Conservation (phyloP, 108 stramenopile species). For the Discostella pseudostelligera region DNA sequence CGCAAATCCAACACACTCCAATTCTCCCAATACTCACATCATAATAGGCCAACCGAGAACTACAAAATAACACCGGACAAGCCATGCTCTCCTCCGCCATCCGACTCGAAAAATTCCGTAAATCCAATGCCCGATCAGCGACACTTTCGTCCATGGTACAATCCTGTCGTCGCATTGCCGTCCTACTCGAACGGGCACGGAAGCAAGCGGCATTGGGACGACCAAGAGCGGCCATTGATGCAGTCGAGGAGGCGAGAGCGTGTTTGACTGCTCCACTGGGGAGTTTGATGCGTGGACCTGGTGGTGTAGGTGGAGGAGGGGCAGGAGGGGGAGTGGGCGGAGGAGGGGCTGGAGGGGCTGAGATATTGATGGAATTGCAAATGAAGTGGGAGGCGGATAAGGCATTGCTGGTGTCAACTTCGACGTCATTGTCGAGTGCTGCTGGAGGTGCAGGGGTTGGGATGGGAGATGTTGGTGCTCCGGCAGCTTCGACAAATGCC, state of each 20-base stretch:
- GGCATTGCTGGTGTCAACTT: background rate
- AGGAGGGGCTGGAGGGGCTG: constrained; percentile 20
- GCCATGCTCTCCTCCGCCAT: constrained; percentile 63
- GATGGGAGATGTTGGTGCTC: too few relatives aligned
- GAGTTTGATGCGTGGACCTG: constrained; percentile 52
- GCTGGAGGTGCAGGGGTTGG: background rate
- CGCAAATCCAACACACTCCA: too few relatives aligned
- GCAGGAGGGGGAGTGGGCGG: too few relatives aligned
- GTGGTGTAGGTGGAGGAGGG: too few relatives aligned
- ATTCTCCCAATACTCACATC: background rate
- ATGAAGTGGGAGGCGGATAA: constrained; percentile 2
- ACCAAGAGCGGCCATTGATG: constrained; percentile 77
- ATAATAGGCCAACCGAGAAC: constrained; percentile 57
- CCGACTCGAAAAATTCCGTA: constrained; percentile 59
- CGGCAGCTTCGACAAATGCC: background rate
- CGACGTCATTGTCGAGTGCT: background rate
- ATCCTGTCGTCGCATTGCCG: constrained; percentile 77
- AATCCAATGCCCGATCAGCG: constrained; percentile 60
- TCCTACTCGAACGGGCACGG: constrained; percentile 69
- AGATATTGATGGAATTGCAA: constrained; percentile 26
- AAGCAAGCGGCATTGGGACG: constrained; percentile 78
- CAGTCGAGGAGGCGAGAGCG: constrained; percentile 83
- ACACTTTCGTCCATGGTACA: constrained; percentile 74
- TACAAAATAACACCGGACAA: constrained; percentile 73
- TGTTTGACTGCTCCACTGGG: constrained; percentile 74